A percentile compares a stretch with the other conserved stretches of the same genome.
phyloP scores from a whole-genome alignment of 75 land plant genomes.

The Azolla pinnata region DNA sequence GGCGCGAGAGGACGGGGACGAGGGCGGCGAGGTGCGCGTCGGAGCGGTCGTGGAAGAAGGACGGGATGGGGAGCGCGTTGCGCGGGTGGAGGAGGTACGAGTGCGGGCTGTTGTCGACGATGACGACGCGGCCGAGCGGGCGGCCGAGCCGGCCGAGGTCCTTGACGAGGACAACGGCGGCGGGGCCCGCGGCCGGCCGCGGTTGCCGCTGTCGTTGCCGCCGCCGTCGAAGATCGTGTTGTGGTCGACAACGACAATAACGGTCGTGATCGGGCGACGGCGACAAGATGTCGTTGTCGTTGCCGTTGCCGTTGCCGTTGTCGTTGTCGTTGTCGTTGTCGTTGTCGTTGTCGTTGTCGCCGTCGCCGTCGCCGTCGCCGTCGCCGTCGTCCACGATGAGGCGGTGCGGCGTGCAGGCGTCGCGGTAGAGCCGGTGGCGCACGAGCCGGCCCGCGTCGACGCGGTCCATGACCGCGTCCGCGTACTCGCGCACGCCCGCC shows the following conservation, averaged over 20 bases:
- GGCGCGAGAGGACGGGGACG: not conserved
- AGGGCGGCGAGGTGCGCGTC: conserved; percentile 1
- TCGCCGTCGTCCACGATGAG: conserved; percentile 4
- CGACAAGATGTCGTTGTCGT: too few relatives aligned
- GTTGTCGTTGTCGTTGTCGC: conserved; percentile 3
- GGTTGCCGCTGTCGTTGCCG: too few relatives aligned
- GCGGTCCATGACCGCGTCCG: conserved; percentile 12
- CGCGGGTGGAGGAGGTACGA: conserved; percentile 10
- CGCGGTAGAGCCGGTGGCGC: conserved; percentile 9
- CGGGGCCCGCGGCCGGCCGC: too few relatives aligned
- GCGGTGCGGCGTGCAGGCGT: not conserved
- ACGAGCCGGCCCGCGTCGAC: conserved; percentile 3
- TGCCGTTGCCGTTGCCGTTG: too few relatives aligned
- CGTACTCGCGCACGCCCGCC: conserved; percentile 4
- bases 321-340: too few relatives aligned
- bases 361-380: conserved; percentile 8
- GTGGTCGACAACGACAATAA: too few relatives aligned
- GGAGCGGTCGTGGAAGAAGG: conserved; percentile 10
- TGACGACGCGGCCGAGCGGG: conserved; percentile 10
- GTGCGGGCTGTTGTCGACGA: conserved; percentile 10
- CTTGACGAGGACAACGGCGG: conserved; percentile 7
- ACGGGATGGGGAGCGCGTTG: conserved; percentile 14
- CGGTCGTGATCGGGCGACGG: too few relatives aligned
- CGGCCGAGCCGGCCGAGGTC: conserved; percentile 10
- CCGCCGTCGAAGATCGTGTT: too few relatives aligned